A percentile compares a stretch with the other conserved stretches of the same genome.
phyloP scores from a whole-genome alignment of 2,329 filamentous ascomycete species.

The Phialophora tarda region DNA sequence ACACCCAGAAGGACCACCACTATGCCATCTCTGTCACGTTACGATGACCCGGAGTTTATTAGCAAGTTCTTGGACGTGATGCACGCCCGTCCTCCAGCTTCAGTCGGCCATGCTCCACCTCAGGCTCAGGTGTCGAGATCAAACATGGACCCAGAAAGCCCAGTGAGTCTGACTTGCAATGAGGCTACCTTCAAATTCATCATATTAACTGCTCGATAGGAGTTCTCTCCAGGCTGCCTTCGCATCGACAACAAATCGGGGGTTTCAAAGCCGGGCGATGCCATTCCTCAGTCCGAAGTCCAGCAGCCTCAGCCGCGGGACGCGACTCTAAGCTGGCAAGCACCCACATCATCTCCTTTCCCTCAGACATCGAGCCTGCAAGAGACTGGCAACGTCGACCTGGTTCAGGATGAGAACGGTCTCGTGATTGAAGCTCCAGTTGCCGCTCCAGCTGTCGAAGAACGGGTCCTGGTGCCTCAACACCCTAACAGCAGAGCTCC shows the following conservation, averaged over 20 bases:
- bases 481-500: not conserved
- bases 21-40: not conserved
- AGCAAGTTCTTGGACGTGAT: constrained; percentile 8
- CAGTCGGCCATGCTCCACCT: not conserved
- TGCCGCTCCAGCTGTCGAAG: not conserved
- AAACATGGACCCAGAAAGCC: not conserved
- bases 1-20: not conserved
- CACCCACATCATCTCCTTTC: not conserved
- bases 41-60: constrained; percentile 5
- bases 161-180: not conserved
- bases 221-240: not conserved
- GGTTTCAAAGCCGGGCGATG: not conserved
- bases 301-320: not conserved
- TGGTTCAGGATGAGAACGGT: constrained; percentile 3
- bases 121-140: not conserved
- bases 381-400: not conserved
- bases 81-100: not conserved
- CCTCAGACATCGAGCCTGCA: not conserved
- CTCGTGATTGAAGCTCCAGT: not conserved
- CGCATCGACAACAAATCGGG: not conserved
- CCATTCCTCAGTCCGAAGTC: not conserved
- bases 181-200: not conserved
- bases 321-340: not conserved
- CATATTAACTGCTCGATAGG: constrained; percentile 10
- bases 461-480: not conserved